Conservation (phyloP, 768 basidiomycete genomes). For the Chalciporus piperatus region DNA sequence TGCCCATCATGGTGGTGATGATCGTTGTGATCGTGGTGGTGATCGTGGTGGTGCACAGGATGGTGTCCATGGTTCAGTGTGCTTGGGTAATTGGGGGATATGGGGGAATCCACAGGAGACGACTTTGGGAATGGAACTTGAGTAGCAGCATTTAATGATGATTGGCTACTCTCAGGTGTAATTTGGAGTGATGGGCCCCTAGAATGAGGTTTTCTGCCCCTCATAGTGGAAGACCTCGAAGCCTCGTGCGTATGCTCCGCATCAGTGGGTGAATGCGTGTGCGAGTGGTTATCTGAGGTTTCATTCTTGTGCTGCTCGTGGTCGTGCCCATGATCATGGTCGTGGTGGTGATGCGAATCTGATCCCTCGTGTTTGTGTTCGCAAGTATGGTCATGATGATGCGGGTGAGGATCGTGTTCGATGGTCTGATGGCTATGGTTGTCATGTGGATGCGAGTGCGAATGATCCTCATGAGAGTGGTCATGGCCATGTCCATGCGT, state of each 20-base stretch:
- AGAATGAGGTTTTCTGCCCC: slow-evolving; percentile 37
- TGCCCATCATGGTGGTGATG: slow-evolving; percentile 18
- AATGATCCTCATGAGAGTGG: slow-evolving; percentile 37
- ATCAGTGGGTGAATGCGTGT: slow-evolving; percentile 19
- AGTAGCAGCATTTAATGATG: slow-evolving; percentile 17
- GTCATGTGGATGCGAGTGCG: slow-evolving; percentile 33
- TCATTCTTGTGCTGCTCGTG: slow-evolving; percentile 26
- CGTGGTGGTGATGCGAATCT: slow-evolving; percentile 16
- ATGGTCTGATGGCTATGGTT: slow-evolving; percentile 25
- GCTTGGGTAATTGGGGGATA: slow-evolving; percentile 62
- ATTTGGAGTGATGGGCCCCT: slow-evolving; percentile 41
- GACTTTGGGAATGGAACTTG: slow-evolving; percentile 26
- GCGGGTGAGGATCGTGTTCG: slow-evolving; percentile 7
- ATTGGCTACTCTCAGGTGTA: slow-evolving; percentile 22
- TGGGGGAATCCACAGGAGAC: slow-evolving; percentile 43
- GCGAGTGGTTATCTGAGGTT: slow-evolving; percentile 23
- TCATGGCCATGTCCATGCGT: slow-evolving; percentile 23
- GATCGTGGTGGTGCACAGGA: slow-evolving; percentile 23
- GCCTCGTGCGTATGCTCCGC: slow-evolving; percentile 6
- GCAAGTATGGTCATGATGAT: slow-evolving; percentile 16
- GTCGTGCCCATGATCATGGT: slow-evolving; percentile 17
- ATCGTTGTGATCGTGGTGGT: too few relatives aligned
- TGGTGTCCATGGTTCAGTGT: slow-evolving; percentile 50
- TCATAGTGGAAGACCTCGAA: slow-evolving; percentile 17
- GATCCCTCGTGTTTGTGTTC: slow-evolving; percentile 19